Evolutionary conservation across 768 basidiomycete species (phyloP).

Genomic region (Trametes cingulata): DNA sequence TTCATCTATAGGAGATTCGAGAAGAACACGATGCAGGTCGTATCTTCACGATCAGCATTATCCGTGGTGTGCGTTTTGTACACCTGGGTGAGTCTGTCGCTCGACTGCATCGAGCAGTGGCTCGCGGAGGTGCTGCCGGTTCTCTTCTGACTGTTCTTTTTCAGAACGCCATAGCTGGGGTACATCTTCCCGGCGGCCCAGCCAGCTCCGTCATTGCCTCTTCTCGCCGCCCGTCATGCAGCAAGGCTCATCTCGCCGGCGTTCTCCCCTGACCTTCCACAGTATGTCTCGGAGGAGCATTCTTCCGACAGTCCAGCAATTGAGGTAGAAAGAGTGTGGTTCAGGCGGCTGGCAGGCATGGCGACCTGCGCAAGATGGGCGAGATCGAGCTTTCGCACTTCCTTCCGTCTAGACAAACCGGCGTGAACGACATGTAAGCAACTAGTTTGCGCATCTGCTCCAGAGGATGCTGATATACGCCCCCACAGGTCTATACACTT

Average conservation of each 20-base stretch:
- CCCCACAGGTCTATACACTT: slow-evolving; percentile 74
- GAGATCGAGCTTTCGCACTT: slow-evolving; percentile 81
- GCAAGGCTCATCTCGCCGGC: neutral
- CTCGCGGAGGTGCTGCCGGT: neutral
- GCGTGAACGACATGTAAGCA: slow-evolving; percentile 85
- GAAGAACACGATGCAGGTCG: neutral
- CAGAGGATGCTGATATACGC: neutral
- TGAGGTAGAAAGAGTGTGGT: neutral
- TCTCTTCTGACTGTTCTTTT: neutral
- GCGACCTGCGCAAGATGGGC: slow-evolving; percentile 58
- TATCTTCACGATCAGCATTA: too few relatives aligned
- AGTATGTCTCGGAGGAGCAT: slow-evolving; percentile 1
- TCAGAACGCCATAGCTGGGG: slow-evolving; percentile 1
- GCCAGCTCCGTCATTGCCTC: neutral
- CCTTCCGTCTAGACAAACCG: slow-evolving; percentile 70
- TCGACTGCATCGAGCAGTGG: neutral
- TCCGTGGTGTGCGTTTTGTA: neutral
- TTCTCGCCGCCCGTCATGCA: neutral
- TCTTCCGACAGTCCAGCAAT: neutral
- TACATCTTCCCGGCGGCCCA: neutral
- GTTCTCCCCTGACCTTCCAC: slow-evolving; percentile 3
- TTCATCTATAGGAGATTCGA: neutral
- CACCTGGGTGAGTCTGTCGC: neutral
- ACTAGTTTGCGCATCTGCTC: neutral
- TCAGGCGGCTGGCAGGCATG: neutral